These are phyloP conservation scores for Epichloe sylvatica DNA, from an alignment of 2,329 filamentous ascomycete species.

Conservation along the genomic window DNA sequence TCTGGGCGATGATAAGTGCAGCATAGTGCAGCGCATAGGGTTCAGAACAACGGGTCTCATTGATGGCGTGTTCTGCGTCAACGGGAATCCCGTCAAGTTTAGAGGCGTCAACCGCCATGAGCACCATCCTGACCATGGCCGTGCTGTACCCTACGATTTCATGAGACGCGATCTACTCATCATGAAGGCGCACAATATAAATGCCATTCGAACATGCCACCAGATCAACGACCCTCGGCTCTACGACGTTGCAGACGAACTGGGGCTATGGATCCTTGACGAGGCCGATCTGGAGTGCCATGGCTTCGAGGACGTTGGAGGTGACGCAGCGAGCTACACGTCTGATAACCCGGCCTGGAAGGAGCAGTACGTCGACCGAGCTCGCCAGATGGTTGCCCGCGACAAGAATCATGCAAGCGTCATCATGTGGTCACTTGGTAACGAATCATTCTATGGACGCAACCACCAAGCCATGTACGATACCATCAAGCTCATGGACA, in stretches of 20 bases:
- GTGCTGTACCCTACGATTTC: conserved; percentile 47
- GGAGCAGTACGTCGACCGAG: conserved; percentile 53
- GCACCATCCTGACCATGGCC: conserved; percentile 48
- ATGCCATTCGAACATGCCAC: conserved; percentile 54
- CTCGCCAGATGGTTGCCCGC: conserved; percentile 47
- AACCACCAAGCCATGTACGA: conserved; percentile 58
- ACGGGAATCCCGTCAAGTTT: conserved; percentile 49
- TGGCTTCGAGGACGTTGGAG: conserved; percentile 30
- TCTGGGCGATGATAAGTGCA: conserved; percentile 15
- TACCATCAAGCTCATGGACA: conserved; percentile 43
- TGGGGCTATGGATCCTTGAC: conserved; percentile 50
- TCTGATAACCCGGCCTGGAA: conserved; percentile 48
- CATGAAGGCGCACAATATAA: conserved; percentile 59
- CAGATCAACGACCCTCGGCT: conserved; percentile 48
- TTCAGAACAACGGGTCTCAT: conserved; percentile 50
- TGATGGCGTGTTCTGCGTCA: conserved; percentile 48
- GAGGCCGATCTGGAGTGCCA: conserved; percentile 43
- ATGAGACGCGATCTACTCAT: conserved; percentile 45
- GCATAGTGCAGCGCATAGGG: conserved; percentile 41
- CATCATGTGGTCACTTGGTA: conserved; percentile 59
- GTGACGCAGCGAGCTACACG: conserved; percentile 27
- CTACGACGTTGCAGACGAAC: conserved; percentile 47
- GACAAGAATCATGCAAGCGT: conserved; percentile 48
- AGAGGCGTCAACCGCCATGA: conserved; percentile 60
- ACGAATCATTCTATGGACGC: conserved; percentile 55